Evolutionary conservation across 1,284 basidiomycete genomes (phyloP).

Genomic region (Irpex rosettiformis): DNA sequence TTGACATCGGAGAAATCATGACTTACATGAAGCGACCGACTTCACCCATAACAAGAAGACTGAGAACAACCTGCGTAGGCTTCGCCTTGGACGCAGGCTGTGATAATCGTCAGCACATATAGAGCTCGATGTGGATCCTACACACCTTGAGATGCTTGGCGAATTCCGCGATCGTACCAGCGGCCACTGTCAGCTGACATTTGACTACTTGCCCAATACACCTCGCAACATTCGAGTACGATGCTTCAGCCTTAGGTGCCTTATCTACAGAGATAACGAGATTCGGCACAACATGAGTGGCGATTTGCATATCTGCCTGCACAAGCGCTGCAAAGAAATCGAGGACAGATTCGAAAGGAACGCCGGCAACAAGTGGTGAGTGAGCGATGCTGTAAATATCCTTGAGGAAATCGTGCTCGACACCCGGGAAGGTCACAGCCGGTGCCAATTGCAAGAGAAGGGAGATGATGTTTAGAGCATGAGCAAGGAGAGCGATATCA

Average conservation of each 20-base stretch:
- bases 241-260: conserved; percentile 51
- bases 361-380: conserved; percentile 73
- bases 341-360: conserved; percentile 76
- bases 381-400: conserved; percentile 71
- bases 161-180: conserved; percentile 80
- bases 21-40: conserved; percentile 83
- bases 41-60: conserved; percentile 85
- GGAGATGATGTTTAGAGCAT: conserved; percentile 69
- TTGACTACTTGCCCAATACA: conserved; percentile 81
- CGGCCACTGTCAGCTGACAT: conserved; percentile 65
- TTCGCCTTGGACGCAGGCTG: conserved; percentile 66
- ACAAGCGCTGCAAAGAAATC: conserved; percentile 81
- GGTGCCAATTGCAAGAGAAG: conserved; percentile 72
- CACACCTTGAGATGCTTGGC: conserved; percentile 71
- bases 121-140: background rate
- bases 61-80: conserved; percentile 69
- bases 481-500: conserved; percentile 78
- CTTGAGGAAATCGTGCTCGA: conserved; percentile 68
- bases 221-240: conserved; percentile 71
- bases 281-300: conserved; percentile 71
- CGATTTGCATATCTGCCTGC: conserved; percentile 77
- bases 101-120: conserved; percentile 8
- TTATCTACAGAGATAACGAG: conserved; percentile 63
- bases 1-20: conserved; percentile 7
- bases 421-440: conserved; percentile 58